Evolutionary conservation across 495 filamentous ascomycete genomes (phyloP).

Genomic region (Hypoxylon fuscum): DNA sequence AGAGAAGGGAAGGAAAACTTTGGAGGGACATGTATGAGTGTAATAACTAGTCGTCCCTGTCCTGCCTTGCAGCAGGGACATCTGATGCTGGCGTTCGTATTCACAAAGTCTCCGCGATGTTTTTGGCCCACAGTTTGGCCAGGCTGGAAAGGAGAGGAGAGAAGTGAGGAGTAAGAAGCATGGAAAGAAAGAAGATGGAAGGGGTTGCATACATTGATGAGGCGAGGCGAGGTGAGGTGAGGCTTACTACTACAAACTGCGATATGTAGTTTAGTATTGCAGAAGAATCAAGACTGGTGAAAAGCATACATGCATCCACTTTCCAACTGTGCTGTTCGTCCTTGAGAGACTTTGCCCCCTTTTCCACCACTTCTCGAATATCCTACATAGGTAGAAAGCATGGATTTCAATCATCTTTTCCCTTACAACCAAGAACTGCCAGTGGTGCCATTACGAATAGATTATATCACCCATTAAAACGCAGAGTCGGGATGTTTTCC

Average conservation of each 20-base stretch:
- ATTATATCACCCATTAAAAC: too few species aligned
- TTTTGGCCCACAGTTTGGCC: neutral
- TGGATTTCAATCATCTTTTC: too few species aligned
- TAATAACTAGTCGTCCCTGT: slow-evolving; percentile 33
- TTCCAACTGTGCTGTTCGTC: neutral
- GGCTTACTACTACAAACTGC: slow-evolving; percentile 6
- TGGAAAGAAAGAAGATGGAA: slow-evolving; percentile 1
- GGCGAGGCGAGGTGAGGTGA: slow-evolving; percentile 1
- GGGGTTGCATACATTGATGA: too few species aligned
- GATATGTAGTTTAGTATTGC: slow-evolving; percentile 8
- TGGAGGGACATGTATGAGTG: slow-evolving; percentile 15
- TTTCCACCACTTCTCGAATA: too few species aligned
- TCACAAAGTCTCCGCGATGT: neutral
- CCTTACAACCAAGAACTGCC: too few species aligned
- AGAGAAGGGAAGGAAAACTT: slow-evolving; percentile 2
- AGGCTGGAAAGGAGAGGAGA: neutral
- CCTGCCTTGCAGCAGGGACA: neutral
- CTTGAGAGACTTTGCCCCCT: too few species aligned
- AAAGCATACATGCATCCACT: slow-evolving; percentile 8
- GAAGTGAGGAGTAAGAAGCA: neutral
- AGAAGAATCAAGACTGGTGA: slow-evolving; percentile 36
- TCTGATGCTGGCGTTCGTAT: neutral
- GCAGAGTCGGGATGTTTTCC: too few species aligned
- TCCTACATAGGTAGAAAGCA: too few species aligned
- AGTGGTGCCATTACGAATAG: too few species aligned